A percentile compares a stretch with the other conserved stretches of the same genome.
Evolutionary conservation across 495 filamentous ascomycete genomes (phyloP).

Genomic region (Apodospora peruviana): DNA sequence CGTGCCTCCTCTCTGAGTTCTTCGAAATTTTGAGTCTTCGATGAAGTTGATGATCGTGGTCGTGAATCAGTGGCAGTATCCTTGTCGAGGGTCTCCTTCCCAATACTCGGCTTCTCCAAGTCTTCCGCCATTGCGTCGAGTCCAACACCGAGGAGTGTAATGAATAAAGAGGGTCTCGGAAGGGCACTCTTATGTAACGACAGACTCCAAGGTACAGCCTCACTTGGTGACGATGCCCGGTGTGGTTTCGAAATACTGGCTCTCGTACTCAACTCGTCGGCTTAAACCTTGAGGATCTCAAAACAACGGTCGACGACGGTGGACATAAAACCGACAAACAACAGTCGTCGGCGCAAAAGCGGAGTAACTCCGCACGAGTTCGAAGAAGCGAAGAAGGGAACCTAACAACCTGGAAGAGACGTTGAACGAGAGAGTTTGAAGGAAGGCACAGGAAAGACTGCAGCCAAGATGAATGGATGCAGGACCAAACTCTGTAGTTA

Average conservation of each 20-base stretch:
- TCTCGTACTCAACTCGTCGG: too few relatives aligned
- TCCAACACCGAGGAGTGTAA: too few relatives aligned
- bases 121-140: background rate
- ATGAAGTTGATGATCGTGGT: conserved; percentile 34
- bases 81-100: background rate
- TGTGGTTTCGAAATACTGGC: too few relatives aligned
- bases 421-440: background rate
- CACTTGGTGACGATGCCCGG: too few relatives aligned
- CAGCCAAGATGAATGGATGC: background rate
- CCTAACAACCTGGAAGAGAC: background rate
- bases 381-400: background rate
- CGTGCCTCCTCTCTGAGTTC: conserved; percentile 39
- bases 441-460: background rate
- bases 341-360: background rate
- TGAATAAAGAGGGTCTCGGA: too few relatives aligned
- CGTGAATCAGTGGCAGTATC: background rate
- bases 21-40: conserved; percentile 32
- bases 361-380: too few relatives aligned
- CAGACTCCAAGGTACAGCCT: too few relatives aligned
- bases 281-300: too few relatives aligned
- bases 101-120: background rate
- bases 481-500: too few relatives aligned
- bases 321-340: too few relatives aligned
- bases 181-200: too few relatives aligned
- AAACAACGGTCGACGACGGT: too few relatives aligned